These are phyloP conservation scores for Favolaschia claudopus DNA, from an alignment of 768 basidiomycete species.

Conservation along the genomic window DNA sequence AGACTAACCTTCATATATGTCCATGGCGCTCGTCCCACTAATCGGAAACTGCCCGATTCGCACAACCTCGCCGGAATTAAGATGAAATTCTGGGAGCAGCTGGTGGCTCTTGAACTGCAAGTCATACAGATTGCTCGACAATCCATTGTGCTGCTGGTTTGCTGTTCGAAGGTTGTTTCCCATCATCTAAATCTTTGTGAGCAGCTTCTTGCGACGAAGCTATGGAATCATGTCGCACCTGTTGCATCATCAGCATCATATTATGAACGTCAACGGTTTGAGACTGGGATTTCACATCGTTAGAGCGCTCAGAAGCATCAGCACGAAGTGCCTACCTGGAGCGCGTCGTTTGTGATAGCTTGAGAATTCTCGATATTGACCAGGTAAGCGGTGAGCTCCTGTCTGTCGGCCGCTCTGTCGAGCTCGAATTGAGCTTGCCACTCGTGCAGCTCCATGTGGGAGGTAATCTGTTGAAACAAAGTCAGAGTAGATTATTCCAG, in stretches of 20 bases:
- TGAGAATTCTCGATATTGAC: constrained; percentile 53
- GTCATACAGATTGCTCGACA: constrained; percentile 57
- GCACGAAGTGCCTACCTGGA: constrained; percentile 18
- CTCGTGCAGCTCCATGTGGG: constrained; percentile 51
- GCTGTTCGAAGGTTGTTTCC: constrained; percentile 40
- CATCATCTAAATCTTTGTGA: constrained; percentile 36
- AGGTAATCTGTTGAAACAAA: constrained; percentile 45
- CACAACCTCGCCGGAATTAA: constrained; percentile 60
- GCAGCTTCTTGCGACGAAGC: not conserved
- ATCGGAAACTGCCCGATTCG: constrained; percentile 58
- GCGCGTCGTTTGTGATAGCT: constrained; percentile 40
- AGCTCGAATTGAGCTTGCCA: constrained; percentile 56
- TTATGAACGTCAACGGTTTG: constrained; percentile 43
- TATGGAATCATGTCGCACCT: constrained; percentile 36
- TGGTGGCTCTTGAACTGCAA: constrained; percentile 54
- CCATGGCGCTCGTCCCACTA: constrained; percentile 57
- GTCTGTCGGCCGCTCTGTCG: constrained; percentile 50
- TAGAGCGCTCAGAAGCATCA: not conserved
- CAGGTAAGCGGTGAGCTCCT: constrained; percentile 50
- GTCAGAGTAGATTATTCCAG: not conserved
- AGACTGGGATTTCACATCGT: constrained; percentile 2
- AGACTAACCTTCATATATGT: constrained; percentile 24
- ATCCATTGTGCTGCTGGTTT: constrained; percentile 47
- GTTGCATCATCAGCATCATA: constrained; percentile 61
- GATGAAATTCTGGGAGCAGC: constrained; percentile 58